A percentile compares a stretch with the other conserved stretches of the same genome.
phyloP scores from a whole-genome alignment of 306 rosid species.

The Trifolium dubium region DNA sequence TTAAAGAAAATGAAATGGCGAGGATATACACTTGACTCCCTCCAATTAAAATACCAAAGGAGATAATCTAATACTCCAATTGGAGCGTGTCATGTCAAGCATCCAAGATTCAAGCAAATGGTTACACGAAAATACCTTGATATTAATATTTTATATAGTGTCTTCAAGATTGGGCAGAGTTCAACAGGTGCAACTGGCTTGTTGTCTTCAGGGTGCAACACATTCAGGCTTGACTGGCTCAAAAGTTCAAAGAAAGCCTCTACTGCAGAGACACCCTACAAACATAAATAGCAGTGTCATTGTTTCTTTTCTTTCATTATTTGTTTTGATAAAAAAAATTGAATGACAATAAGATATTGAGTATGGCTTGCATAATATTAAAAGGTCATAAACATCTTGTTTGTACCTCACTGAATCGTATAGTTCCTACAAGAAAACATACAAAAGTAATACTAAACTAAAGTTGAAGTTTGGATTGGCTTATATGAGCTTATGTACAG shows the following conservation, averaged over 20 bases:
- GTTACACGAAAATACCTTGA: slow-evolving; percentile 55
- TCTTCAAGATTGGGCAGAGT: slow-evolving; percentile 93
- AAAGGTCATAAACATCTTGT: no score
- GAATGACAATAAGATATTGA: neutral
- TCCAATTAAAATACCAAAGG: no score
- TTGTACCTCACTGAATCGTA: no score
- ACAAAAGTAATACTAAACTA: no score
- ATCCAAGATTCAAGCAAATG: neutral
- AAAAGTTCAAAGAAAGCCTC: slow-evolving; percentile 81
- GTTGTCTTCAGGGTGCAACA: slow-evolving; percentile 83
- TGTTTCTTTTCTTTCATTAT: neutral
- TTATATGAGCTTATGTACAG: no score
- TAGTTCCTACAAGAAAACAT: no score
- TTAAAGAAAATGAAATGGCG: no score
- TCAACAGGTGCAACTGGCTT: slow-evolving; percentile 92
- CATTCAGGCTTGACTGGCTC: slow-evolving; percentile 87
- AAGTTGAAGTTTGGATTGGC: no score
- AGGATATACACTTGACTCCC: no score
- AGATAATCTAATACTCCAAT: no score
- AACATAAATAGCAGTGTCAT: neutral
- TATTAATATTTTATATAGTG: slow-evolving; percentile 74
- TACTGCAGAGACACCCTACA: slow-evolving; percentile 90
- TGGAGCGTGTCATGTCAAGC: neutral
- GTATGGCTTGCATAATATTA: neutral
- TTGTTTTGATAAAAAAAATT: slow-evolving; percentile 22